Evolutionary conservation across 208 protist species (phyloP).

Genomic region (Leishmania martiniquensis): DNA sequence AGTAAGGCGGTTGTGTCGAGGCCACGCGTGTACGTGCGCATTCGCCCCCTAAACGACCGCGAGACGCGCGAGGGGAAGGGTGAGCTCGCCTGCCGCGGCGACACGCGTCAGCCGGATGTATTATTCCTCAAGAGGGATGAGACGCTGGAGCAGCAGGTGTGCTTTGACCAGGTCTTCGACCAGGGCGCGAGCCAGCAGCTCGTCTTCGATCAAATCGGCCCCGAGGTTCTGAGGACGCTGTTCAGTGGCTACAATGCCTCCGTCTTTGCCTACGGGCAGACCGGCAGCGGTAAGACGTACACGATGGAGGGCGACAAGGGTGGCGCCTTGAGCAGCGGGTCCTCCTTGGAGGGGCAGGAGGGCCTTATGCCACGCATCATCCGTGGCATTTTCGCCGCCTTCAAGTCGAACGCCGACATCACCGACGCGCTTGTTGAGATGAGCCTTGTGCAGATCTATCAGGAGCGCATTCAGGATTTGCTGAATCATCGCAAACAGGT

Average conservation of each 20-base stretch:
- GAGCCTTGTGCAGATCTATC: slow-evolving; percentile 91
- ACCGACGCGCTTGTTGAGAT: slow-evolving; percentile 74
- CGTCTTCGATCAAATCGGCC: slow-evolving; percentile 71
- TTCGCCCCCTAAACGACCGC: slow-evolving; percentile 86
- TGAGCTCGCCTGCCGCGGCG: slow-evolving; percentile 63
- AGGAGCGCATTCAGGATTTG: slow-evolving; percentile 90
- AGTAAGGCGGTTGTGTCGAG: slow-evolving; percentile 76
- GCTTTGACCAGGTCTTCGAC: slow-evolving; percentile 89
- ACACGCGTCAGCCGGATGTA: slow-evolving; percentile 63
- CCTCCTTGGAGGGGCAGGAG: slow-evolving; percentile 23
- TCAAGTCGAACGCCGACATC: slow-evolving; percentile 68
- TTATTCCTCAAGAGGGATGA: slow-evolving; percentile 82
- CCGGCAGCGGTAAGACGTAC: slow-evolving; percentile 94
- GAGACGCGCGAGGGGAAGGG: slow-evolving; percentile 74
- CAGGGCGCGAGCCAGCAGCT: slow-evolving; percentile 37
- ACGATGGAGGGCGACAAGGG: slow-evolving; percentile 85
- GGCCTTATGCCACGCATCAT: slow-evolving; percentile 86
- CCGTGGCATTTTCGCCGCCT: slow-evolving; percentile 70
- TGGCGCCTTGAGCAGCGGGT: slow-evolving; percentile 14
- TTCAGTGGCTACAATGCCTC: slow-evolving; percentile 93
- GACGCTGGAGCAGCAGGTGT: slow-evolving; percentile 62
- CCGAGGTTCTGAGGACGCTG: slow-evolving; percentile 71
- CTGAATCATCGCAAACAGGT: slow-evolving; percentile 80
- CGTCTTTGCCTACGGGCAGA: slow-evolving; percentile 97
- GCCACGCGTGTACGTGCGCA: slow-evolving; percentile 89